Evolutionary conservation across 2,329 filamentous ascomycete species (phyloP), one percentile per base, ranked within the genome.

Genomic region (Calonectria pteridis): DNA sequence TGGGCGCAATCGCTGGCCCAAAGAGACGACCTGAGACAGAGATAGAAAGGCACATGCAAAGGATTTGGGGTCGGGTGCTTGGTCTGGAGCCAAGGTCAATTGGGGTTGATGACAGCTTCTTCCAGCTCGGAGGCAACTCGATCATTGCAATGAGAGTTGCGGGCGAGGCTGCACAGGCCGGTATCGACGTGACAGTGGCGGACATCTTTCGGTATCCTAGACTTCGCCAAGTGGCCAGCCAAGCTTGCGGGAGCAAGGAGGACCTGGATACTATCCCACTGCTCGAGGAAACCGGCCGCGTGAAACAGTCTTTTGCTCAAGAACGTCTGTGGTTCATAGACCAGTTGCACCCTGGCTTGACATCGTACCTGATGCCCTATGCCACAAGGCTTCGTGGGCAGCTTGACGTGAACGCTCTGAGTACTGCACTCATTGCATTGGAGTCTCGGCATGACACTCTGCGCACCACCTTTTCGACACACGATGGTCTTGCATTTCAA

Each of bases 101-200:
- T 28, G 83, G 84, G 3, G 71, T 83, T 1, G 84, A 86, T 7
- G 85, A 88, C 74, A 87, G 86, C 79, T 89, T 90, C 78, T 88
- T 89, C 81, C 83, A 82, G 0, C 83, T 88, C 0, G 88, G 88
- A 23, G 88, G 88, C 26, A 87, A 89, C 75, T 89, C 88, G 0
- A 84, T 89, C 2, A 75, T 83, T 0, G 87, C 87, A 0, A 90
- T 89, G 85, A 87, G 85, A 69, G 76, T 90, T 4, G 87, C 73
- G 0, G 70, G 43, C 3, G 64, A 69, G 10, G 69, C 67, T 6
- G 29, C 35, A 23, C 53, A 35, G n/a, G 31, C 62, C 9, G 69
- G 74, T 11, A 67, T 78, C 10, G n/a, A 53, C 2, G 5, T 79
- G 2, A 37, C 37, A 1, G 65, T 77, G 1, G 65, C 73, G 23